These are phyloP conservation scores for Deakozyma indianensis DNA, from an alignment of 805 yeast species.

Conservation along the genomic window DNA sequence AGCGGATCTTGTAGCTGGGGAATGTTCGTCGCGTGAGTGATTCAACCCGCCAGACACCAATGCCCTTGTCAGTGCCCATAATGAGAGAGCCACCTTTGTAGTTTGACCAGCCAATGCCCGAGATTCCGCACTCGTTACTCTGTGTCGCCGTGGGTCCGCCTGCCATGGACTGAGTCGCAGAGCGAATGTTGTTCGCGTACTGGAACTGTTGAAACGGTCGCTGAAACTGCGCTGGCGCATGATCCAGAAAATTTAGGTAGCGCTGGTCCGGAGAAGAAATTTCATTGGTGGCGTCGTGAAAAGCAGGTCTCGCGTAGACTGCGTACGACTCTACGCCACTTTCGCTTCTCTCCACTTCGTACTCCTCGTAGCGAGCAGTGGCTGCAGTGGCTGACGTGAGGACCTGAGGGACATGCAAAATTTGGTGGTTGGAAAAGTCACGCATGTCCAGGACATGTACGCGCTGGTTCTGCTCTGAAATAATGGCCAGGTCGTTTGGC, in stretches of 20 bases:
- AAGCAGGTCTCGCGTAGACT: not conserved
- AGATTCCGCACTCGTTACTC: constrained; percentile 31
- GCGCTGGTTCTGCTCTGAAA: constrained; percentile 76
- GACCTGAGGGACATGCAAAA: constrained; percentile 26
- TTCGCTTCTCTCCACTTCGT: not conserved
- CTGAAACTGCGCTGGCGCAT: not conserved
- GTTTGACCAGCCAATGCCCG: constrained; percentile 48
- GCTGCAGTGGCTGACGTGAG: not conserved
- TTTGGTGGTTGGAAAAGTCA: constrained; percentile 59
- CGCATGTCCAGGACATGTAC: constrained; percentile 76
- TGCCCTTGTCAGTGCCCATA: constrained; percentile 54
- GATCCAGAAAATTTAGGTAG: not conserved
- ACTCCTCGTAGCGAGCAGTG: not conserved
- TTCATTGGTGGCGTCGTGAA: not conserved
- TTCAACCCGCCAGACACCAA: constrained; percentile 24
- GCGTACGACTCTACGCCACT: not conserved
- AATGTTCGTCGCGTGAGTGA: not conserved
- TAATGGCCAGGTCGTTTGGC: constrained; percentile 58
- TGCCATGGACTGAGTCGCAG: not conserved
- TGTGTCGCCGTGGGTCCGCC: not conserved
- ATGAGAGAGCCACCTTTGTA: constrained; percentile 37
- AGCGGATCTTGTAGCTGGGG: not conserved
- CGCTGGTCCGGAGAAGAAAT: not conserved
- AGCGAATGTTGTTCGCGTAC: not conserved
- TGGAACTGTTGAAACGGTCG: not conserved